These are phyloP conservation scores for Phytophthora agathidicida DNA, from an alignment of 352 stramenopile genomes.

Conservation along the genomic window DNA sequence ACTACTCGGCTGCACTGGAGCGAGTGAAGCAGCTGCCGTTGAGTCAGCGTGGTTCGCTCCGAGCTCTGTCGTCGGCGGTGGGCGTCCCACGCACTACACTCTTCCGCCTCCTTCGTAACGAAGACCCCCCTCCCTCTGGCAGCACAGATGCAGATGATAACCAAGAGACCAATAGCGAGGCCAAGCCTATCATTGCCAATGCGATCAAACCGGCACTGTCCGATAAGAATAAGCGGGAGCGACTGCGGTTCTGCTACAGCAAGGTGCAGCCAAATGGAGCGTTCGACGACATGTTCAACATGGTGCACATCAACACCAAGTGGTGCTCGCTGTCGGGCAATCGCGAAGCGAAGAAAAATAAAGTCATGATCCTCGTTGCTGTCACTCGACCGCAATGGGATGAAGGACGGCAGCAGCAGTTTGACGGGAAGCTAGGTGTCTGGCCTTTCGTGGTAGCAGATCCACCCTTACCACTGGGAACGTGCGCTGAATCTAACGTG, in stretches of 20 bases:
- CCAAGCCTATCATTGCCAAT: slow-evolving; percentile 26
- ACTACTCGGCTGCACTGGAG: slow-evolving; percentile 43
- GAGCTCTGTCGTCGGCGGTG: slow-evolving; percentile 42
- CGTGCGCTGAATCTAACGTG: slow-evolving; percentile 4
- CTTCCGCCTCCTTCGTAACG: slow-evolving; percentile 39
- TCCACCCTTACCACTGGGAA: slow-evolving; percentile 10
- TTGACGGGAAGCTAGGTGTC: slow-evolving; percentile 51
- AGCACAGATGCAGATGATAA: not conserved
- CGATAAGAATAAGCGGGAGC: slow-evolving; percentile 46
- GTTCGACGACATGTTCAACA: slow-evolving; percentile 51
- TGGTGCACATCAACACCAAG: slow-evolving; percentile 52
- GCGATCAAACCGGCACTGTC: slow-evolving; percentile 41
- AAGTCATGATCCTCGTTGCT: slow-evolving; percentile 49
- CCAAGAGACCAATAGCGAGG: slow-evolving; percentile 13
- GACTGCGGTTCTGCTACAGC: slow-evolving; percentile 36
- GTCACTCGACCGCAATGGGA: slow-evolving; percentile 52
- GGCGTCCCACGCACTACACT: slow-evolving; percentile 47
- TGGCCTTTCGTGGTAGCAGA: slow-evolving; percentile 38
- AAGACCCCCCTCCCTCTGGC: slow-evolving; percentile 23
- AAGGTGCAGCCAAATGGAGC: slow-evolving; percentile 44
- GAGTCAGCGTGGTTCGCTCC: slow-evolving; percentile 40
- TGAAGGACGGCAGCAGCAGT: slow-evolving; percentile 28
- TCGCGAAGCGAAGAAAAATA: slow-evolving; percentile 38
- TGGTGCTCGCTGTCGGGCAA: slow-evolving; percentile 33
- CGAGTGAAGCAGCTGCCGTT: slow-evolving; percentile 43